A percentile compares a stretch with the other conserved stretches of the same genome.
These are phyloP conservation scores for Moelleriella libera DNA, from an alignment of 2,329 filamentous ascomycete species.

Conservation along the genomic window DNA sequence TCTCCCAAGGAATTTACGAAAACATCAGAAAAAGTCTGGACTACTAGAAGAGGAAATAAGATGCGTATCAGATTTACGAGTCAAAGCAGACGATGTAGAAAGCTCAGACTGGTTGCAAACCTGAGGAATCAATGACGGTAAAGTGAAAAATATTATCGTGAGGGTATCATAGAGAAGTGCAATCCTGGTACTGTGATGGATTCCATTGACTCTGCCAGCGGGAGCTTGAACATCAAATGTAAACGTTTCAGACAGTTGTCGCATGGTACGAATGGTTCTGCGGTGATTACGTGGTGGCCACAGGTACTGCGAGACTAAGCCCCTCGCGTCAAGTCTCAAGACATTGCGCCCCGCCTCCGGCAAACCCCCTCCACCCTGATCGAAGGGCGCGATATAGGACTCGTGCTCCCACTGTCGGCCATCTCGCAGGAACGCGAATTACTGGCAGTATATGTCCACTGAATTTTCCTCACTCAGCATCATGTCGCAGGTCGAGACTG, in stretches of 20 bases:
- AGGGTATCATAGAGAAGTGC: too few relatives aligned
- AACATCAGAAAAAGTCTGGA: constrained; percentile 52
- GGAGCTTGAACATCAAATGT: not conserved
- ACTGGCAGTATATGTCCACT: too few relatives aligned
- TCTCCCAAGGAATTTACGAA: constrained; percentile 49
- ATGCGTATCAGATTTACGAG: too few relatives aligned
- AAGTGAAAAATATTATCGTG: too few relatives aligned
- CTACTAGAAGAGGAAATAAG: constrained; percentile 28
- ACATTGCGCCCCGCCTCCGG: not conserved
- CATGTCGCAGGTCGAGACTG: constrained; percentile 26
- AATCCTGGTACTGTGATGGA: too few relatives aligned
- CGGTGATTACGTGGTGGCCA: not conserved
- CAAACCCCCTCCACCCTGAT: not conserved
- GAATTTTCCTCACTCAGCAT: not conserved
- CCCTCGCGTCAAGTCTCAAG: not conserved
- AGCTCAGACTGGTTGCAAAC: too few relatives aligned
- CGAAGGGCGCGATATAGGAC: too few relatives aligned
- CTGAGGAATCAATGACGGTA: too few relatives aligned
- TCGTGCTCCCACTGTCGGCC: too few relatives aligned
- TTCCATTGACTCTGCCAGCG: too few relatives aligned
- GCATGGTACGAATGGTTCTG: not conserved
- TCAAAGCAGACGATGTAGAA: too few relatives aligned
- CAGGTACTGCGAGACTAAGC: not conserved
- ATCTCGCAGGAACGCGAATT: too few relatives aligned
- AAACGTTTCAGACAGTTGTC: not conserved